Conservation (phyloP, 805 yeast genomes). For the Suhomyces emberorum region DNA sequence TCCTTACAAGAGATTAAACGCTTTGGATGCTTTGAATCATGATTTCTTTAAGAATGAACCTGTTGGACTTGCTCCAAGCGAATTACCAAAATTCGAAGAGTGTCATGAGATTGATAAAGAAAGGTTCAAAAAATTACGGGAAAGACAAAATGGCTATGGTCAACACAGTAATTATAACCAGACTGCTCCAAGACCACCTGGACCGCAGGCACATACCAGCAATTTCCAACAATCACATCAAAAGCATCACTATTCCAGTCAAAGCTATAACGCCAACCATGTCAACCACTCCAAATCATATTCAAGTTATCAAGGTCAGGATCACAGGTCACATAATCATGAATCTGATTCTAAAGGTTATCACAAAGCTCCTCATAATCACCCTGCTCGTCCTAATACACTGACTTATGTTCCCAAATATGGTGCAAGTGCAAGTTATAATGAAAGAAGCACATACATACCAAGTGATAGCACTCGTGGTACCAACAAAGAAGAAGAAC, state of each 20-base stretch:
- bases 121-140: slow-evolving; percentile 47
- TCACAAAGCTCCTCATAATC: slow-evolving; percentile 1
- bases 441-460: slow-evolving; percentile 2
- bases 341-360: neutral
- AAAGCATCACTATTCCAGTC: neutral
- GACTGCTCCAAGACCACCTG: neutral
- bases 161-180: too few relatives aligned
- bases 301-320: too few relatives aligned
- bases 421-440: neutral
- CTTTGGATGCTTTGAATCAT: slow-evolving; percentile 71
- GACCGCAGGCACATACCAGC: neutral
- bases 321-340: too few relatives aligned
- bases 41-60: slow-evolving; percentile 69
- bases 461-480: slow-evolving; percentile 1
- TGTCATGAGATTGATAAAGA: slow-evolving; percentile 85
- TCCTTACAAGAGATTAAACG: slow-evolving; percentile 73
- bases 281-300: neutral
- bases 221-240: neutral
- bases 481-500: neutral
- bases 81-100: slow-evolving; percentile 71
- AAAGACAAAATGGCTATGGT: slow-evolving; percentile 2
- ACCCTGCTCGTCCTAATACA: neutral
- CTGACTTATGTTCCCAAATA: slow-evolving; percentile 3
- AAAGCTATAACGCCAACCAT: neutral
- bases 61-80: slow-evolving; percentile 50